Base-by-base conservation (phyloP, 2,329 filamentous ascomycete species). In the Periconia sp. region DNA sequence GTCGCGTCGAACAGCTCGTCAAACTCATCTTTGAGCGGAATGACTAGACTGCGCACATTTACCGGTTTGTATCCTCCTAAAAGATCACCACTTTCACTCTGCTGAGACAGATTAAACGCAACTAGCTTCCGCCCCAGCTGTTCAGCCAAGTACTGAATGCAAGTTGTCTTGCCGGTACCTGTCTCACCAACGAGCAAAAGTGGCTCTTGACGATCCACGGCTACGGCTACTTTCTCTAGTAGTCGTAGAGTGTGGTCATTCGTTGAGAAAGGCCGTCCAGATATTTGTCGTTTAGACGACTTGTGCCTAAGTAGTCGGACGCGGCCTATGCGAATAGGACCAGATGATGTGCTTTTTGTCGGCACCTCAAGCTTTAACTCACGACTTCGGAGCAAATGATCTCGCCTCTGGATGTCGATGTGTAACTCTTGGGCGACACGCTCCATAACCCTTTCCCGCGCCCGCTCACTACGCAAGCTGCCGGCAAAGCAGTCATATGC, bases 111-210 rank as follows among this genome's bases (percentile, higher is more conserved):
- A 64, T 99, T 99, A 63, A 99, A 91, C 3, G 92, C 89, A 0
- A 91, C 88, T 10, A 99, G 80, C 59, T 89, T 95, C 63, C 91
- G 88, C 1, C 92, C 89, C 19, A 96, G 79, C 3, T 87, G 81
- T 44, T 88, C 85, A 0, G 94, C 91, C 42, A 99, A 77, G 64
- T 96, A 91, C 68, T 99, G 94, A 11, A 99, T 86, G 18, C 94
- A 88, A 0, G 94, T 96, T 0, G 94, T 99, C 73, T 99, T 99
- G 59, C 94, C 94, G 36, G 96, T 96, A 75, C 94, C 94, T 6
- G 94, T 99, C 74, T 99, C 94, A 64, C 94, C 94, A n/a, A 99
- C 94, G 19, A 99, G 82, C 13, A 99, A 75, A 1, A 96, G 82
- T 4, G 95, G 91, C 62, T 99, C 94, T n/a, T 83, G 82, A 59